phyloP scores from a whole-genome alignment of 805 yeast species.

The Starmerella etchellsii region DNA sequence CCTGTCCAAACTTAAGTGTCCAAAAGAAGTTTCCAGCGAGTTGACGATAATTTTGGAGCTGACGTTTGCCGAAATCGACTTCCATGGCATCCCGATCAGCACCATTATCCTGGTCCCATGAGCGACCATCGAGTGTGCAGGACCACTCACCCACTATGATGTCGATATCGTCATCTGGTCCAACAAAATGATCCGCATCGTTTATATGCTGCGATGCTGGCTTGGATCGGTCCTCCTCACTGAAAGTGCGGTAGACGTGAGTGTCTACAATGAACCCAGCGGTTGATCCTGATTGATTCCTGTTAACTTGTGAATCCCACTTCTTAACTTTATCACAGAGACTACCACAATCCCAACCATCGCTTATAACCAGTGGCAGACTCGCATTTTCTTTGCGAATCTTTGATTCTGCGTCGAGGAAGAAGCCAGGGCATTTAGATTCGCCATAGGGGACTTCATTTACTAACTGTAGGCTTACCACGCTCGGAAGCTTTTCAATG shows the following conservation, averaged over 20 bases:
- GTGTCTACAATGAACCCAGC: conserved; percentile 66
- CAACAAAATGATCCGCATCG: conserved; percentile 15
- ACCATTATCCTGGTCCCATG: conserved; percentile 50
- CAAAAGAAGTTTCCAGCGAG: conserved; percentile 72
- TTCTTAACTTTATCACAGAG: conserved; percentile 56
- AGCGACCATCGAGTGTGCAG: conserved; percentile 62
- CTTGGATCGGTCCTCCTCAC: conserved; percentile 57
- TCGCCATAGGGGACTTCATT: conserved; percentile 68
- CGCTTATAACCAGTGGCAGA: conserved; percentile 71
- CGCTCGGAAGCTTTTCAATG: conserved; percentile 44
- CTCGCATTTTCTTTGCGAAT: conserved; percentile 41
- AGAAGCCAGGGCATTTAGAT: conserved; percentile 40
- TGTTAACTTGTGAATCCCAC: conserved; percentile 27
- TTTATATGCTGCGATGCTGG: conserved; percentile 50
- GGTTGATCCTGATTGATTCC: conserved; percentile 18
- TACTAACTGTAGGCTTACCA: conserved; percentile 71
- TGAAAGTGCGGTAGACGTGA: conserved; percentile 78
- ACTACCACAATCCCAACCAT: conserved; percentile 84
- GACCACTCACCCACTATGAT: conserved; percentile 81
- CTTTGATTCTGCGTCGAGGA: conserved; percentile 46
- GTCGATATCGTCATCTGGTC: conserved; percentile 36
- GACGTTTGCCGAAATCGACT: conserved; percentile 46
- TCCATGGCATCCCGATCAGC: conserved; percentile 42
- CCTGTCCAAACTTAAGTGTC: conserved; percentile 77
- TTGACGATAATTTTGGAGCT: conserved; percentile 35